Conservation (phyloP, 2,329 filamentous ascomycete genomes). For the Cladosporium phlei region DNA sequence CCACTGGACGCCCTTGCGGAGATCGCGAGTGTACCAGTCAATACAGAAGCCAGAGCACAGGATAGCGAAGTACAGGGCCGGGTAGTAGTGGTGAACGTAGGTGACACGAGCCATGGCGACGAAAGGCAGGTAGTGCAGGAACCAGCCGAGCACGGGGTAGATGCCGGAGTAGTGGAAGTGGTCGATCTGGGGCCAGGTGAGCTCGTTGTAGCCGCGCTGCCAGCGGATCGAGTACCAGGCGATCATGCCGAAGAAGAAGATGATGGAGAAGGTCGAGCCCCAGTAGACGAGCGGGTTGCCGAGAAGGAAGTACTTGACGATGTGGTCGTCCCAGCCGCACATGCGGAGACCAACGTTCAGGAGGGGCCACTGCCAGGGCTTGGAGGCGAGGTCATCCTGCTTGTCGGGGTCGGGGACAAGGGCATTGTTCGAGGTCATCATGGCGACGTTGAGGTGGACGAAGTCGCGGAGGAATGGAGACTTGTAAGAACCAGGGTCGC, state of each 20-base stretch:
- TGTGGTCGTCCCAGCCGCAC: conserved; percentile 96
- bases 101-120: conserved; percentile 97
- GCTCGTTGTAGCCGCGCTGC: conserved; percentile 89
- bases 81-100: conserved; percentile 99
- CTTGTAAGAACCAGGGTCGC: conserved; percentile 86
- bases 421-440: conserved; percentile 99
- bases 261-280: conserved; percentile 78
- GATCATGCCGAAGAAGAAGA: conserved; percentile 65
- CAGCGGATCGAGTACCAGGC: conserved; percentile 86
- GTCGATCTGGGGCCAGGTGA: conserved; percentile 75
- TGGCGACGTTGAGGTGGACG: conserved; percentile 94
- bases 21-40: conserved; percentile 72
- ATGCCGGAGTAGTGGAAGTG: conserved; percentile 91
- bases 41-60: conserved; percentile 80
- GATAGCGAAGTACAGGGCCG: conserved; percentile 95
- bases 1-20: conserved; percentile 60
- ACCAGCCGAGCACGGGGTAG: conserved; percentile 90
- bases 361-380: conserved; percentile 98
- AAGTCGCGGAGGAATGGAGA: conserved; percentile 98
- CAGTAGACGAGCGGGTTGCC: conserved; percentile 96
- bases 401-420: conserved; percentile 97
- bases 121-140: conserved; percentile 93
- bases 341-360: conserved; percentile 93
- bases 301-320: conserved; percentile 96
- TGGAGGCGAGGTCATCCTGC: conserved; percentile 93